phyloP scores from a whole-genome alignment of 139 green algal species.

The Closterium sp. region DNA sequence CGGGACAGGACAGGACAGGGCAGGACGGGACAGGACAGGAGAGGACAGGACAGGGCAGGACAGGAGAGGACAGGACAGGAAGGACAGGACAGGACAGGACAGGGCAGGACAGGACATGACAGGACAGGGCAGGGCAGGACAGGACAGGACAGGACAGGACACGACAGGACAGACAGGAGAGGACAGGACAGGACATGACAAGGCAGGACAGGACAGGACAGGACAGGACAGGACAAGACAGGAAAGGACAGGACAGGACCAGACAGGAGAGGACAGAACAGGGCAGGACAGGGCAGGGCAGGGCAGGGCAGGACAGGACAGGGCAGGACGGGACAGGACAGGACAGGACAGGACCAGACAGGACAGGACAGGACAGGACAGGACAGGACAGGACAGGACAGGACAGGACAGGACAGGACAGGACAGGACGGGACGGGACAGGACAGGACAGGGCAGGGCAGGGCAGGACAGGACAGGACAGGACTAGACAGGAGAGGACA shows the following conservation, averaged over 20 bases:
- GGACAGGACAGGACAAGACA: too few species aligned
- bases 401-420: conserved; percentile 9
- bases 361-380: too few species aligned
- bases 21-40: not conserved
- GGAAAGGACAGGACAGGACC: too few species aligned
- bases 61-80: conserved; percentile 9
- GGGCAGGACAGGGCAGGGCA: too few species aligned
- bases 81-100: not conserved
- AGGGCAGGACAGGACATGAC: conserved; percentile 11
- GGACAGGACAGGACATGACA: conserved; percentile 3
- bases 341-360: not conserved
- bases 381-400: not conserved
- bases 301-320: not conserved
- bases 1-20: not conserved
- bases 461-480: too few species aligned
- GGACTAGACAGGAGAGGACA: too few species aligned
- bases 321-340: conserved; percentile 7
- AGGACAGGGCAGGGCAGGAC: conserved; percentile 11
- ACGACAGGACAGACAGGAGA: conserved; percentile 20
- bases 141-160: conserved; percentile 19
- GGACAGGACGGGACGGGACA: not conserved
- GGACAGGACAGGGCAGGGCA: too few species aligned
- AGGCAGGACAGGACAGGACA: too few species aligned
- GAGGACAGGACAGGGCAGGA: not conserved
- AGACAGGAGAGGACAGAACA: too few species aligned